Percentiles rank a stretch among this genome's conserved stretches.
Evolutionary conservation across 441 rosid genomes (phyloP).

Genomic region (Corymbia calophylla): DNA sequence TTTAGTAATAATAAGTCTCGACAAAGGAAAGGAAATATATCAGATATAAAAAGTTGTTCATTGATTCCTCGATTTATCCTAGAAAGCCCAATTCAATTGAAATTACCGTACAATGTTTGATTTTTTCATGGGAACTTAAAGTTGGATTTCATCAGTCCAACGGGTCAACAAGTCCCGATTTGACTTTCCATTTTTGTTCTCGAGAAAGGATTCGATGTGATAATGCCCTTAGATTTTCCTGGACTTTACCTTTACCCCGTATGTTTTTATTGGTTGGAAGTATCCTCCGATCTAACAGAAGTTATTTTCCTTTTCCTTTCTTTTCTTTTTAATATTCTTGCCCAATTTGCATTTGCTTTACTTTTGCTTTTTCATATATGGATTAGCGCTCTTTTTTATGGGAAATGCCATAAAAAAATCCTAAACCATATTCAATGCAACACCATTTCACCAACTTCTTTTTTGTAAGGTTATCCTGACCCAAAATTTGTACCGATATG

Average conservation of each 20-base stretch:
- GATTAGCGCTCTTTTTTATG: rapidly evolving
- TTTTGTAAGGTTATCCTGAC: no score
- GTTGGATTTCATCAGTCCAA: not conserved
- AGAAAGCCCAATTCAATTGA: not conserved
- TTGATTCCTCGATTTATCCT: not conserved
- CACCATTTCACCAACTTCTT: no score
- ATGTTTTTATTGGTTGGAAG: not conserved
- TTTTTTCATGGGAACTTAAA: not conserved
- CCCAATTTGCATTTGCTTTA: not conserved
- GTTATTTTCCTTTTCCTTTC: not conserved
- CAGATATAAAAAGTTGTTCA: not conserved
- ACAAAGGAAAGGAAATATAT: not conserved
- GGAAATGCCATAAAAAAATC: not conserved
- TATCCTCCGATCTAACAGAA: not conserved
- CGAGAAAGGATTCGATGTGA: not conserved
- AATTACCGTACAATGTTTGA: not conserved
- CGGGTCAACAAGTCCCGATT: not conserved
- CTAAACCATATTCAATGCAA: no score
- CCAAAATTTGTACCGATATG: no score
- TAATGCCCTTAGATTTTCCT: not conserved
- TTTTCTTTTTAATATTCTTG: not conserved
- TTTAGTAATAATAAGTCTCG: not conserved
- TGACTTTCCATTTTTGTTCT: not conserved
- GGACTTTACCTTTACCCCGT: not conserved
- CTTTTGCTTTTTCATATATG: not conserved